Conservation (phyloP, 768 basidiomycete species). For the Lactarius trivialis region DNA sequence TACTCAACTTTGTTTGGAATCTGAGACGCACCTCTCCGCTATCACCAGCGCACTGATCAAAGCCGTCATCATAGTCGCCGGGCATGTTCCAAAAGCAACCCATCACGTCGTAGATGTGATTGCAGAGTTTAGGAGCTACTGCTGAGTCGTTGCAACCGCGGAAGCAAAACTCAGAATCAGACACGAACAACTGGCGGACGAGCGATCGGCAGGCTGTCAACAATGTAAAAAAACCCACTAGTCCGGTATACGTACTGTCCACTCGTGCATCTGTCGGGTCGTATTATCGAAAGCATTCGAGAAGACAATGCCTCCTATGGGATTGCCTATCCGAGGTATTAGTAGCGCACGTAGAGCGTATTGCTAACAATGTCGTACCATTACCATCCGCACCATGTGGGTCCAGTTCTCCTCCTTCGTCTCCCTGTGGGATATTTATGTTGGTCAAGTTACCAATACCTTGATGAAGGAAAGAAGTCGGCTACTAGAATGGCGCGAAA, state of each 20-base stretch:
- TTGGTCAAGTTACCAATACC: conserved; percentile 59
- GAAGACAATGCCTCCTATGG: conserved; percentile 66
- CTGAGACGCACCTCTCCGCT: conserved; percentile 37
- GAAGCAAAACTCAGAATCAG: conserved; percentile 59
- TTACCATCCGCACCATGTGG: conserved; percentile 60
- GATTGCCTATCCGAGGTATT: conserved; percentile 37
- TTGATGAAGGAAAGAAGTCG: conserved; percentile 23
- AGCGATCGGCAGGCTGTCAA: conserved; percentile 4
- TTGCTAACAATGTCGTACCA: conserved; percentile 29
- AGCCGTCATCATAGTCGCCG: conserved; percentile 36
- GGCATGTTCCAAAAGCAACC: conserved; percentile 64
- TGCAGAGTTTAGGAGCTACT: conserved; percentile 49
- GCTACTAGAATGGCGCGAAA: background rate
- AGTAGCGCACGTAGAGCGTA: background rate
- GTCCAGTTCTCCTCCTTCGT: conserved; percentile 60
- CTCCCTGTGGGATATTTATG: conserved; percentile 56
- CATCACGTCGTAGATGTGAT: conserved; percentile 52
- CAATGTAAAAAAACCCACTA: background rate
- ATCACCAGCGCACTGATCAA: conserved; percentile 45
- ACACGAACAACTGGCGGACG: conserved; percentile 50
- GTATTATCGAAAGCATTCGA: conserved; percentile 58
- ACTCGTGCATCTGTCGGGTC: conserved; percentile 59
- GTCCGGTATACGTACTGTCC: conserved; percentile 46
- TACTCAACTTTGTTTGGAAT: background rate
- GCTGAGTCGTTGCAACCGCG: conserved; percentile 56